Evolutionary conservation across 805 yeast genomes (phyloP).

Genomic region (Metschnikowia kofuensis): DNA sequence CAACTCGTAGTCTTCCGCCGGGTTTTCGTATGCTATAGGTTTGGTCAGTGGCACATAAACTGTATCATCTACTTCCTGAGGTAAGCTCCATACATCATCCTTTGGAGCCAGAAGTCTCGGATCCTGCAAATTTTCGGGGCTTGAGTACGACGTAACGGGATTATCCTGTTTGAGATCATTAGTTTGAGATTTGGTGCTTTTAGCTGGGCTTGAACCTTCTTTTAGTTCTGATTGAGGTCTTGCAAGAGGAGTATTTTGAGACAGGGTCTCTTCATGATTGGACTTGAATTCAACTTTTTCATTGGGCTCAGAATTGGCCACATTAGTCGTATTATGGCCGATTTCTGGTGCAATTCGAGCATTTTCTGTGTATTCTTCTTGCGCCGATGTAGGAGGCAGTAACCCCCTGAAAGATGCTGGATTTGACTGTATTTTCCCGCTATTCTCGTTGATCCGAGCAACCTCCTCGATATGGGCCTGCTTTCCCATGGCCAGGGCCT

Average conservation of each 20-base stretch:
- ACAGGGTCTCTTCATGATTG: too few relatives aligned
- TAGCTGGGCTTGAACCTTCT: too few relatives aligned
- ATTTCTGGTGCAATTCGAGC: too few relatives aligned
- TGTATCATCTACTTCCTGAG: constrained; percentile 12
- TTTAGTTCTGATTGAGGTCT: too few relatives aligned
- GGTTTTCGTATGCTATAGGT: constrained; percentile 31
- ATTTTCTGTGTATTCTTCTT: not conserved
- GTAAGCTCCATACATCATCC: constrained; percentile 4
- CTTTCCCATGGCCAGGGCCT: not conserved
- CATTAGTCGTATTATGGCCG: too few relatives aligned
- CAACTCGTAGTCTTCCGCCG: constrained; percentile 41
- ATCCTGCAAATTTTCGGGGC: not conserved
- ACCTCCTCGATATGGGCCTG: not conserved
- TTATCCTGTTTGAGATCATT: too few relatives aligned
- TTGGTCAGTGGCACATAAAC: constrained; percentile 12
- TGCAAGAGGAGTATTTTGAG: too few relatives aligned
- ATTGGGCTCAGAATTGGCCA: too few relatives aligned
- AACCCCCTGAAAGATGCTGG: not conserved
- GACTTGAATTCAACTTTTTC: too few relatives aligned
- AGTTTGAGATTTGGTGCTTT: too few relatives aligned
- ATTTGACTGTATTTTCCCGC: not conserved
- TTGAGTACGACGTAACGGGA: too few relatives aligned
- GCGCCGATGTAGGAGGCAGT: not conserved
- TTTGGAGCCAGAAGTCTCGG: not conserved
- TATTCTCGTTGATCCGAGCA: not conserved